Evolutionary conservation across 1,284 basidiomycete genomes (phyloP).

Genomic region (Pseudozyma sp.): DNA sequence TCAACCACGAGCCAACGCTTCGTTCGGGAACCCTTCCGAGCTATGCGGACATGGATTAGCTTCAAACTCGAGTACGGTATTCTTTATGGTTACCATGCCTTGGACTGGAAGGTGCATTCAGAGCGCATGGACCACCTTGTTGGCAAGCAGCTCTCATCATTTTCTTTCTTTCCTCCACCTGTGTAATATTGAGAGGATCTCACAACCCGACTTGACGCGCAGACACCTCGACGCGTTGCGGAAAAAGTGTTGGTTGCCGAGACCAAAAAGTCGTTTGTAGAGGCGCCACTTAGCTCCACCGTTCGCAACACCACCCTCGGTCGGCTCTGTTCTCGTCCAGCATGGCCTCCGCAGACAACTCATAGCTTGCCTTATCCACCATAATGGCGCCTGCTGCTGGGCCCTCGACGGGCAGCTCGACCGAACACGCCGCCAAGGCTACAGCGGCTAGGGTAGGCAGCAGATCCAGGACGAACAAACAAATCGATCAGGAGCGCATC

Average conservation of each 20-base stretch:
- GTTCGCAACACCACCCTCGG: no score
- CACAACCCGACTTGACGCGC: not conserved
- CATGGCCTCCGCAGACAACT: not conserved
- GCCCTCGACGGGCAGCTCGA: constrained; percentile 10
- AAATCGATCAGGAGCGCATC: constrained; percentile 40
- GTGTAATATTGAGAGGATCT: not conserved
- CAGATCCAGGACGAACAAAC: constrained; percentile 35
- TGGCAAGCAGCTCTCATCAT: not conserved
- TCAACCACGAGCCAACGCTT: no score
- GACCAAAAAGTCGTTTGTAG: no score
- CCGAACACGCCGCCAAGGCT: constrained; percentile 6
- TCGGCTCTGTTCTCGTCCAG: not conserved
- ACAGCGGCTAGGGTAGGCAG: constrained; percentile 8
- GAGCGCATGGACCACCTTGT: constrained; percentile 3
- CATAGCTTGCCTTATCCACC: not conserved
- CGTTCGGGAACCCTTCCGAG: no score
- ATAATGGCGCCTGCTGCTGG: constrained; percentile 25
- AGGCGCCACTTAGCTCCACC: no score
- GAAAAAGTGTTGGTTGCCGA: no score
- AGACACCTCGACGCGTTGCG: not conserved
- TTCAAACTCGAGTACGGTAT: no score
- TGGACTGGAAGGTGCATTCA: constrained; percentile 1
- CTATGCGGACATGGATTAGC: no score
- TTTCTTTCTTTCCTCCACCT: not conserved
- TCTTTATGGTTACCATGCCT: not conserved